These are phyloP conservation scores for Neurospora sp. DNA, from an alignment of 495 filamentous ascomycete species.

Conservation along the genomic window DNA sequence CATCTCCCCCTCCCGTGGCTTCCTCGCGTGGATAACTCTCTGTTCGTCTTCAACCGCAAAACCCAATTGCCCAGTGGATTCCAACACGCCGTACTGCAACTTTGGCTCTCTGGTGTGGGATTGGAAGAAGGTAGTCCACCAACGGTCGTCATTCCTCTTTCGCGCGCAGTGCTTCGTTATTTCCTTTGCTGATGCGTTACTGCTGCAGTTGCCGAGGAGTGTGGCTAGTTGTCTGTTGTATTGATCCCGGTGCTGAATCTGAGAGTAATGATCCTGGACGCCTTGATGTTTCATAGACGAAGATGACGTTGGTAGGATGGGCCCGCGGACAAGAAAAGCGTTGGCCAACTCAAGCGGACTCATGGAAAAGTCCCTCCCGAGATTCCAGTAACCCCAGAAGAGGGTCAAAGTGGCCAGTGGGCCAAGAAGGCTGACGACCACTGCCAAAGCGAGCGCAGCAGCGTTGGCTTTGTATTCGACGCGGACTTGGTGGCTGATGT, in stretches of 20 bases:
- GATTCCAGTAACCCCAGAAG: background rate
- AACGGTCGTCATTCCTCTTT: background rate
- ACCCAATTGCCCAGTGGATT: background rate
- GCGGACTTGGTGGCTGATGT: background rate
- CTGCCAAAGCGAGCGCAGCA: background rate
- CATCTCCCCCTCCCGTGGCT: background rate
- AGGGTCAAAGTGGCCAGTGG: background rate
- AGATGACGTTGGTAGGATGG: background rate
- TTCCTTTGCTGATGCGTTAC: background rate
- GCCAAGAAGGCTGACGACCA: background rate
- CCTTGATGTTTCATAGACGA: background rate
- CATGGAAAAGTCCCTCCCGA: background rate
- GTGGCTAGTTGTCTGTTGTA: background rate
- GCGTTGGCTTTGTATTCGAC: background rate
- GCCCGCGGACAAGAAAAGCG: background rate
- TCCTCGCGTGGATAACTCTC: background rate
- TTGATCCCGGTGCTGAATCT: no score
- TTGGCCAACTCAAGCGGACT: background rate
- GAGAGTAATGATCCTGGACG: background rate
- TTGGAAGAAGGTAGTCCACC: background rate
- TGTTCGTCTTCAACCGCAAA: background rate
- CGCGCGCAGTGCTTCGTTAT: background rate
- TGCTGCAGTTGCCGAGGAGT: background rate
- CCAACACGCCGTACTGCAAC: background rate
- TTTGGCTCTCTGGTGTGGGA: background rate